Evolutionary conservation across 345 rosid species (phyloP), one percentile per base, ranked within the genome.

Genomic region (Aethionema arabicum): DNA sequence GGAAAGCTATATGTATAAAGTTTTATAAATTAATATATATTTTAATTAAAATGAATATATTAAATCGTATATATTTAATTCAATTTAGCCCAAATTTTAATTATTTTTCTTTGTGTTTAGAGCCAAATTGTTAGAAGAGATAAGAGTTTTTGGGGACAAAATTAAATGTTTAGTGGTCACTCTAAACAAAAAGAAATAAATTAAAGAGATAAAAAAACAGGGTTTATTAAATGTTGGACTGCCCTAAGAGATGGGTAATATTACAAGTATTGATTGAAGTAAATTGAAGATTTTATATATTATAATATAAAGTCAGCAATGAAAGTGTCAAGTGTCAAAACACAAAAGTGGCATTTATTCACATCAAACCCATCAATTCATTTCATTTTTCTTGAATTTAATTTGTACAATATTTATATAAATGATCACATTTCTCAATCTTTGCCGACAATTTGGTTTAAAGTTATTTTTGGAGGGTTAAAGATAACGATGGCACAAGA

Each of bases 181-280:
- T 47, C 61, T 30, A 15, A 63, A 33, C 44, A 35, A 31, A 54
- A 29, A 55, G 16, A 10, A 9, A 11, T 5, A 8, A 52, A 8
- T n/a, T n/a, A n/a, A n/a, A 21, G 37, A 59, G 29, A 43, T 5
- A 4, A 21, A 40, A 30, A 59, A 42, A 50, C 6, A 21, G 38
- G 12, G 56, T 53, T 61, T 21, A 6, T 69, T 69, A 50, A 54
- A 69, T 32, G 63, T 52, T 45, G 37, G 37, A 37, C 27, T 69
- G 63, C 68, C 74, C 68, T 61, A 31, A 47, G 45, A 54, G 36
- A 61, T 63, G 73, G 68, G 73, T 69, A 69, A 47, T 39, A 69
- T 49, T 56, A 37, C 50, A 45, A 46, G 67, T 45, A 61, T 61
- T 69, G 21, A 7, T 32, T 12, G 57, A 62, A 54, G 47, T 61